phyloP scores from a whole-genome alignment of 2,329 filamentous ascomycete genomes.

The Fusarium sp. region DNA sequence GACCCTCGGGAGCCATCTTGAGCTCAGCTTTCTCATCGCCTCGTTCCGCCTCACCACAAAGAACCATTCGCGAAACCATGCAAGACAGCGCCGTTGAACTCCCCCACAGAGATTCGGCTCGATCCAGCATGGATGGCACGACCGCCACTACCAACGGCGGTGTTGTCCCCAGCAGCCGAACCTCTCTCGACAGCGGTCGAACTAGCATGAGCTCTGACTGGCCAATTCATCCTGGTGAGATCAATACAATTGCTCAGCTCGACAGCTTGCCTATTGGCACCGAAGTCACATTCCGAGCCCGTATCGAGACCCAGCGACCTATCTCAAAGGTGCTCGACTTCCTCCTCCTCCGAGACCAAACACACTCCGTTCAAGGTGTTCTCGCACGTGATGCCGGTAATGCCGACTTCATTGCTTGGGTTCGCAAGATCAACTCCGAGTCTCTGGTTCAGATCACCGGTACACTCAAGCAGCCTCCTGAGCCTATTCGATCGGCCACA shows the following conservation, averaged over 20 bases:
- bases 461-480: conserved; percentile 76
- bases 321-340: conserved; percentile 87
- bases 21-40: conserved; percentile 23
- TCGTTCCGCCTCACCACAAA: conserved; percentile 15
- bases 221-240: conserved; percentile 54
- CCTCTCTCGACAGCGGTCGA: conserved; percentile 52
- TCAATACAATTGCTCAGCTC: conserved; percentile 54
- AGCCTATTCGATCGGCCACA: conserved; percentile 79
- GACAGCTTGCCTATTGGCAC: conserved; percentile 52
- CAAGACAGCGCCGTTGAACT: conserved; percentile 51
- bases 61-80: conserved; percentile 39
- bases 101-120: conserved; percentile 40
- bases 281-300: conserved; percentile 56
- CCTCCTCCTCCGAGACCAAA: conserved; percentile 85
- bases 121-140: conserved; percentile 47
- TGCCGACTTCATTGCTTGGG: conserved; percentile 86
- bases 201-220: conserved; percentile 53
- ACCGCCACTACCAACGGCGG: conserved; percentile 20
- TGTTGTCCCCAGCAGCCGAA: conserved; percentile 38
- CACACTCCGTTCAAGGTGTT: conserved; percentile 85
- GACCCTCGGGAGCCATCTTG: conserved; percentile 21
- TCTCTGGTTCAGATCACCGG: conserved; percentile 82
- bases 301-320: conserved; percentile 73
- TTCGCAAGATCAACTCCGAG: conserved; percentile 82
- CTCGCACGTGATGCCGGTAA: conserved; percentile 58